These are phyloP conservation scores for Torulaspora gathmanii DNA, from an alignment of 805 yeast species.

Conservation along the genomic window DNA sequence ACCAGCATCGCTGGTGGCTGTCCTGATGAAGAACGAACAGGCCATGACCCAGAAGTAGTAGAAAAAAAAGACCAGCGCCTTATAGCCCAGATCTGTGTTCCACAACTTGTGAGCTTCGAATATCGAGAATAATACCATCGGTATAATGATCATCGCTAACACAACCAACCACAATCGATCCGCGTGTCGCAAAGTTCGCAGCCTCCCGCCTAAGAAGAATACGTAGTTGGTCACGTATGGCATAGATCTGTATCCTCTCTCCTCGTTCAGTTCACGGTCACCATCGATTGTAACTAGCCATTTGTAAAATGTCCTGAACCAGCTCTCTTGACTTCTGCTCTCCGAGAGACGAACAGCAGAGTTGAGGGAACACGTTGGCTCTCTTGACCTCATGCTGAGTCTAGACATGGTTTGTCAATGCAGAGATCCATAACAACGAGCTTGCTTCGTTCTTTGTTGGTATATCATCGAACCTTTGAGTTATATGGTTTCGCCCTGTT, in stretches of 20 bases:
- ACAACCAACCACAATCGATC: conserved; percentile 41
- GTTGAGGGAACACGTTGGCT: background rate
- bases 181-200: conserved; percentile 41
- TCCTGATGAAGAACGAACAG: conserved; percentile 46
- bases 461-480: background rate
- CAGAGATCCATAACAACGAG: background rate
- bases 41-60: conserved; percentile 54
- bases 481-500: background rate
- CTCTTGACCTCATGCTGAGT: background rate
- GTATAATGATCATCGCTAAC: conserved; percentile 36
- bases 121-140: conserved; percentile 52
- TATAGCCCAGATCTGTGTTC: conserved; percentile 22
- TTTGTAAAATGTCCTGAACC: conserved; percentile 11
- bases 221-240: conserved; percentile 37
- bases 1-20: conserved; percentile 67
- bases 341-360: background rate
- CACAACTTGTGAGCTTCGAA: conserved; percentile 39
- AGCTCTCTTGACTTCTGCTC: conserved; percentile 1
- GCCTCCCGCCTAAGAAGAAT: conserved; percentile 63
- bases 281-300: conserved; percentile 29
- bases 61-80: conserved; percentile 45
- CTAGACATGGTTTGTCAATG: background rate
- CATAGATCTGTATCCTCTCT: conserved; percentile 21
- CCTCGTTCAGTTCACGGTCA: conserved; percentile 13
- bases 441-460: background rate